Conservation (phyloP, 2,329 filamentous ascomycete species). For the Dactylonectria macrodidyma region DNA sequence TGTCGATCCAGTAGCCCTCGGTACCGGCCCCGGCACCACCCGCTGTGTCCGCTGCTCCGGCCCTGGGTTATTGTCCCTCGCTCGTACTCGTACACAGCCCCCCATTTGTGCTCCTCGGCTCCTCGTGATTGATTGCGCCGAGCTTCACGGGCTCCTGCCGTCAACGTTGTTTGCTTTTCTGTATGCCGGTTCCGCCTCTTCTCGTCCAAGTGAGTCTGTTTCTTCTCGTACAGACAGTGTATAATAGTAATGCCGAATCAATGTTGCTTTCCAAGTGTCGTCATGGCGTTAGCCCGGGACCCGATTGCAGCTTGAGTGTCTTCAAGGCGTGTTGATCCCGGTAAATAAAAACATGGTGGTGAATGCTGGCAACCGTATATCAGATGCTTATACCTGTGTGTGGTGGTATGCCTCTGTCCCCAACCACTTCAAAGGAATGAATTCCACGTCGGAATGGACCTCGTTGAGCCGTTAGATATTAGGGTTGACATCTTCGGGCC, state of each 20-base stretch:
- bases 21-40: conserved; percentile 11
- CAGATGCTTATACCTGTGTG: conserved; percentile 37
- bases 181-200: conserved; percentile 35
- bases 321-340: conserved; percentile 14
- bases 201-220: background rate
- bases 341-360: conserved; percentile 26
- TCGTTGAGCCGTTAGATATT: conserved; percentile 27
- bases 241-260: conserved; percentile 34
- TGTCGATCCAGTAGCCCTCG: conserved; percentile 10
- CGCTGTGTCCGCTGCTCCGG: conserved; percentile 12
- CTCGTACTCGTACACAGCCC: conserved; percentile 28
- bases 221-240: conserved; percentile 33
- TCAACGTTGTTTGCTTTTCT: conserved; percentile 44
- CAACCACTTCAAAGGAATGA: conserved; percentile 2
- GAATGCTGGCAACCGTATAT: conserved; percentile 30
- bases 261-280: conserved; percentile 36
- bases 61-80: conserved; percentile 10
- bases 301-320: conserved; percentile 16
- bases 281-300: conserved; percentile 14
- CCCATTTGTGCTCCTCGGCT: conserved; percentile 22
- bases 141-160: conserved; percentile 21
- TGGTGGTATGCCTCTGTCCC: conserved; percentile 35
- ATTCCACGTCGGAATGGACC: conserved; percentile 9
- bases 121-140: conserved; percentile 15
- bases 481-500: conserved; percentile 11